A percentile compares a stretch with the other conserved stretches of the same genome.
Evolutionary conservation across 1,284 basidiomycete genomes (phyloP).

Genomic region (Trichosporon coremiiforme): DNA sequence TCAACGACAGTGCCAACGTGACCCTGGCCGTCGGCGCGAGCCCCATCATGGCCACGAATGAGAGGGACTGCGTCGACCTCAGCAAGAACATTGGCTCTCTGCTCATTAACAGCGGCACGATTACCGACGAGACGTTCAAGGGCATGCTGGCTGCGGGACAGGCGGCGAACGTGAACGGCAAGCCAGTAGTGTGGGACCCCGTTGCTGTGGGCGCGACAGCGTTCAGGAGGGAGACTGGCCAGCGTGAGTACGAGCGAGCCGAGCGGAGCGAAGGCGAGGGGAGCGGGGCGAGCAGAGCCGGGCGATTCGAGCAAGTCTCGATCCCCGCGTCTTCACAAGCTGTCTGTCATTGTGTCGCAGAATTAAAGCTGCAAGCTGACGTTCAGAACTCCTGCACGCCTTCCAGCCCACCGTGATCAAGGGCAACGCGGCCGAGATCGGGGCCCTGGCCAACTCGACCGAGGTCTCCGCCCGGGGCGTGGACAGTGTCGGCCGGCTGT

Average conservation of each 20-base stretch:
- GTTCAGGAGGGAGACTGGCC: constrained; percentile 65
- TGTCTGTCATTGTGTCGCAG: too few species aligned
- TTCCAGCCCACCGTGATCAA: constrained; percentile 94
- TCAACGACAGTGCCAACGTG: constrained; percentile 87
- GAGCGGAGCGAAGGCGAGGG: too few species aligned
- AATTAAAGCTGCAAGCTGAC: neutral
- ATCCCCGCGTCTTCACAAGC: too few species aligned
- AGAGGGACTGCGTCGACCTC: constrained; percentile 80
- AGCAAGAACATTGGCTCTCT: constrained; percentile 69
- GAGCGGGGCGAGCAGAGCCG: too few species aligned
- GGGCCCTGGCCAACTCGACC: constrained; percentile 69
- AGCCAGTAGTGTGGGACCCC: constrained; percentile 88
- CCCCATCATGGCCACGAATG: constrained; percentile 89
- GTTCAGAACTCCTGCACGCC: constrained; percentile 69
- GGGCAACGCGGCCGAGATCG: constrained; percentile 91
- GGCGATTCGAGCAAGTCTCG: too few species aligned
- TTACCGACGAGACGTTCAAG: constrained; percentile 62
- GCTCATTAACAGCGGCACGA: constrained; percentile 89
- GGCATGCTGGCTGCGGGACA: constrained; percentile 80
- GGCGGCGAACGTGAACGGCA: constrained; percentile 70
- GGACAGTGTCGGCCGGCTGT: constrained; percentile 77
- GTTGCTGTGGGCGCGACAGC: constrained; percentile 86
- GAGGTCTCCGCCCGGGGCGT: constrained; percentile 86
- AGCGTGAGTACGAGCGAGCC: constrained; percentile 46
- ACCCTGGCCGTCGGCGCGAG: constrained; percentile 86